Evolutionary conservation across 1,284 basidiomycete species (phyloP), one percentile per base, ranked within the genome.

Genomic region (Trametes sp.): DNA sequence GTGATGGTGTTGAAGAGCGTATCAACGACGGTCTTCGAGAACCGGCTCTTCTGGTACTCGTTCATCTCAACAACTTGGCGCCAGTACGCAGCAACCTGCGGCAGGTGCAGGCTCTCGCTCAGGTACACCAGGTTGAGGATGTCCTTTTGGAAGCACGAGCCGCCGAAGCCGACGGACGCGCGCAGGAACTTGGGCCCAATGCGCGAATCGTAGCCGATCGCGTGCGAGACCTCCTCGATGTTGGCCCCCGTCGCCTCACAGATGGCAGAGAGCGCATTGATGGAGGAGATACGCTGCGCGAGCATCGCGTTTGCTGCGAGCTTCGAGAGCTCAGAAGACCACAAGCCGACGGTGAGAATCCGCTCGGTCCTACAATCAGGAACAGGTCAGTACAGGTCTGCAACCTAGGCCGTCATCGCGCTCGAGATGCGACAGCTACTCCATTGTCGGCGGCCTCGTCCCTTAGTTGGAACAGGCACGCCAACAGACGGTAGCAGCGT

Each of bases 191-290:
- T 97, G 73, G 94, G 87, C 4, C 98, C 98, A 61, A 99, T 87
- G 68, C 98, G 94, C 26, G 88, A 85, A 79, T 99, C 98, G 71
- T 90, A 90, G 33, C 97, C 97, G 74, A 98, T 92, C 11, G 98
- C 96, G 74, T 94, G 87, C 2, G 98, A 91, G 67, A 99, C 97
- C 80, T 99, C 98, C 78, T 98, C 95, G 62, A 99, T 95, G 83
- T 97, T 97, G 61, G 98, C 98, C 54, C 97, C 98, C 7, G 98
- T 99, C n/a, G 95, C 96, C 80, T 99, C 98, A 78, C 98, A 99
- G 76, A 99, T 98, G 57, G 98, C 98, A 26, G 96, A 97, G 45
- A 99, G 90, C 14, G 97, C 95, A 77, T 99, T 99, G 83, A 99
- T 86, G 59, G 95, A 98, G 10, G 97, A 98, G 78, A 99, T 99